Evolutionary conservation across 768 basidiomycete species (phyloP).

Genomic region (Thelephora aurantiotincta): DNA sequence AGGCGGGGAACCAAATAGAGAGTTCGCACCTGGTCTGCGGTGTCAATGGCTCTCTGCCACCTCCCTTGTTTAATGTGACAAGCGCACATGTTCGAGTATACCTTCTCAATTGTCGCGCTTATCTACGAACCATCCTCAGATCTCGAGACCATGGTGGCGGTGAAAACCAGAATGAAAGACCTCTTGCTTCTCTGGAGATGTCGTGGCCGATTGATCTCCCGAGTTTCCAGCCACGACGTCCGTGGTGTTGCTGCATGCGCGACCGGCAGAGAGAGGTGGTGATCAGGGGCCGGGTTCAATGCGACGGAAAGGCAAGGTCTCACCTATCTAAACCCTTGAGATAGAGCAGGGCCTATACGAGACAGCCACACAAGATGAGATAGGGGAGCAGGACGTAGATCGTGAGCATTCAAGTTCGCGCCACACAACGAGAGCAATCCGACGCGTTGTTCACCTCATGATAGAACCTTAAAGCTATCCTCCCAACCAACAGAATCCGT

Average conservation of each 20-base stretch:
- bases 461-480: conserved; percentile 49
- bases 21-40: conserved; percentile 56
- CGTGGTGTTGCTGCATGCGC: not conserved
- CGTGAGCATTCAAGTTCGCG: too few species aligned
- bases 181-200: not conserved
- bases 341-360: conserved; percentile 45
- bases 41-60: conserved; percentile 66
- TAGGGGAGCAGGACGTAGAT: not conserved
- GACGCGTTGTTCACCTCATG: conserved; percentile 38
- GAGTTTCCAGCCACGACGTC: not conserved
- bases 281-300: not conserved
- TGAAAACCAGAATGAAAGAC: not conserved
- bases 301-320: conserved; percentile 11
- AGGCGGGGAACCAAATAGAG: not conserved
- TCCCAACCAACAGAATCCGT: conserved; percentile 27
- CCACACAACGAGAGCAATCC: not conserved
- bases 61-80: conserved; percentile 72
- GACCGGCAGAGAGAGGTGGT: not conserved
- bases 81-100: conserved; percentile 76
- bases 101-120: conserved; percentile 65
- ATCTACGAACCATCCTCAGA: conserved; percentile 8
- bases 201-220: not conserved
- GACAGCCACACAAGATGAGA: too few species aligned
- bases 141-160: not conserved
- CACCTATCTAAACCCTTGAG: conserved; percentile 70